Base-by-base conservation (phyloP, 768 basidiomycete genomes). In the Mycena olivaceomarginata region DNA sequence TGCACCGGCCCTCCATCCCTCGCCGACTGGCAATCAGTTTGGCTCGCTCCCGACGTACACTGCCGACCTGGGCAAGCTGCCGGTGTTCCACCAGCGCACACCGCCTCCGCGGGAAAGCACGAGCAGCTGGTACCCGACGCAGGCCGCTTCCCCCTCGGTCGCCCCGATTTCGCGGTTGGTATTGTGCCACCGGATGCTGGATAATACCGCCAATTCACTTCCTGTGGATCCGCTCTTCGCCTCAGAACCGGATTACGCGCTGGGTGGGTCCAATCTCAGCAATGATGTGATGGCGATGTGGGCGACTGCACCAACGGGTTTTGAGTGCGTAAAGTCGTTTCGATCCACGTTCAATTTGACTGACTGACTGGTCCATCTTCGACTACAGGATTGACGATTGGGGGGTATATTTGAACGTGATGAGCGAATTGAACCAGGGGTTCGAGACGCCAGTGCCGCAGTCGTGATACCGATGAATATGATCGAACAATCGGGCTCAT, bases 231-330 rank as follows among this genome's bases (percentile, higher is more conserved):
- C 8, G 10, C 9, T 39, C 9, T 40, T 63, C 60, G n/a, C 22
- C 2, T 18, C 59, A 7, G 56, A 57, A 25, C 2, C 20, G 16
- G 18, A 9, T 8, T 13, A 25, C 31, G 18, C 41, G 13, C 9
- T 37, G 5, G 53, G 48, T 15, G 10, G 9, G 3, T 13, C 57
- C 8, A 45, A 43, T 15, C 11, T 4, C 20, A 65, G 48, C 46
- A 41, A 25, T 9, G 77, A 65, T 11, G 60, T 51, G 46, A 56
- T 69, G 40, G 67, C 62, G 40, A 77, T 77, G 71, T 74, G 72
- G 72, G 75, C 75, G 25, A 76, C 53, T 41, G 75, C 75, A 53
- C 77, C 77, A 18, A 70, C 65, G 22, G 62, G 72, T 8, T 68
- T 74, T 16, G 77, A 77, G 76, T 77, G 31, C 31, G 31, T 31